Evolutionary conservation across 1,139 yeast species (phyloP), one percentile per base, ranked within the genome.

Genomic region (Debaryomyces subglobosus): DNA sequence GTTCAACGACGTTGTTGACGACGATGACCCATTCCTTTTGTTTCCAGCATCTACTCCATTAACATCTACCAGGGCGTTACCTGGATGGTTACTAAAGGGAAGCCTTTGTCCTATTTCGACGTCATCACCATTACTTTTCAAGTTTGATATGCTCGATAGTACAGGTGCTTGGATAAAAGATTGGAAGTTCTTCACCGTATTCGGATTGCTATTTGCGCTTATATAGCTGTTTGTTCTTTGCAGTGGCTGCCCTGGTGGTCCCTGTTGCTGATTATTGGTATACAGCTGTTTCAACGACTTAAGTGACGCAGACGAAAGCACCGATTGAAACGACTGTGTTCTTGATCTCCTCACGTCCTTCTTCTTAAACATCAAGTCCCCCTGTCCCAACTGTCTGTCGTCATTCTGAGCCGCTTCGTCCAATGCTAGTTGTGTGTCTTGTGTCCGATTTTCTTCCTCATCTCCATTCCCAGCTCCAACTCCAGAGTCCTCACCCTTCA

Each of bases 271-370:
- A 2, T 18, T 12, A 30, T 23, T 42, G 20, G 23, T n/a, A 43
- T 54, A 63, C 49, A 67, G 69, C 48, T 70, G 76, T 45, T 68
- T 71, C 48, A 75, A 60, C 25, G 83, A 78, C 58, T 78, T 77
- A 35, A 82, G 63, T 1, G 87, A 82, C 3, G 84, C 84, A 23
- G 84, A 77, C 32, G 86, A 81, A 48, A 84, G 68, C n/a, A 82
- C 86, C 44, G 84, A 79, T 59, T 82, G 88, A 43, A 81, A 80
- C n/a, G 84, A 79, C 57, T 81, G 86, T 1, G 85, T 76, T 48
- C 87, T 68, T 33, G 77, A 70, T 49, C 79, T 74, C 16, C 76
- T 75, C 16, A 80, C 72, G 39, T 79, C 77, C 53, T 79, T 77
- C 64, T 82, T 82, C 56, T 78, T 79, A 66, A 83, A 82, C 24